Evolutionary conservation across 2,329 filamentous ascomycete genomes (phyloP).

Genomic region (Davidsoniella australis): DNA sequence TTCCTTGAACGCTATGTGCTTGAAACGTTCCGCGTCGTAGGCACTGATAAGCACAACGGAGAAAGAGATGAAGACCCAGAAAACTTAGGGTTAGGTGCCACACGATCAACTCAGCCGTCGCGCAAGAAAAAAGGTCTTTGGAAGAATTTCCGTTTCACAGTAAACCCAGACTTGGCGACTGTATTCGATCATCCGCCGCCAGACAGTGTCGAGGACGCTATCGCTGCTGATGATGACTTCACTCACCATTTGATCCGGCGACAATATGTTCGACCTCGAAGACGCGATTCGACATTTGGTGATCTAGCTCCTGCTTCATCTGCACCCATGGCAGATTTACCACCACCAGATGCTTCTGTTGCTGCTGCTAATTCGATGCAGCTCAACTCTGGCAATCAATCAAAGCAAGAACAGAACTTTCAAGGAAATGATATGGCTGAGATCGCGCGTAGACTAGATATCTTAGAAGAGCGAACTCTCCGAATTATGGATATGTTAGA

Average conservation of each 20-base stretch:
- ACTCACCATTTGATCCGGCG: constrained; percentile 40
- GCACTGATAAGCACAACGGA: constrained; percentile 13
- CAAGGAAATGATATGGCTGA: constrained; percentile 24
- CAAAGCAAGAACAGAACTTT: constrained; percentile 13
- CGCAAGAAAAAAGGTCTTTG: constrained; percentile 30
- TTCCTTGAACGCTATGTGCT: constrained; percentile 52
- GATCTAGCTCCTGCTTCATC: constrained; percentile 22
- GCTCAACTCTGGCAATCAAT: neutral
- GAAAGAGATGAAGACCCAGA: constrained; percentile 14
- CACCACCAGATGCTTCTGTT: constrained; percentile 14
- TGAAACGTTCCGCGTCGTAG: constrained; percentile 27
- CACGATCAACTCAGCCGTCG: neutral
- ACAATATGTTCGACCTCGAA: constrained; percentile 33
- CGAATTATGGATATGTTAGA: constrained; percentile 32
- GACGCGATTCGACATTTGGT: constrained; percentile 41
- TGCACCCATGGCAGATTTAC: neutral
- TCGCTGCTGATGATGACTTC: constrained; percentile 40
- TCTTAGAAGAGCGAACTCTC: constrained; percentile 32
- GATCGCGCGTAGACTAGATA: constrained; percentile 27
- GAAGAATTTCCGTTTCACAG: constrained; percentile 51
- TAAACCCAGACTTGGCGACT: constrained; percentile 53
- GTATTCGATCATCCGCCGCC: constrained; percentile 59
- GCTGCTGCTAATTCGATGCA: too few relatives aligned
- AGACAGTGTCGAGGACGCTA: constrained; percentile 38
- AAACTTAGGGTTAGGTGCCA: constrained; percentile 5